phyloP scores from a whole-genome alignment of 1,284 basidiomycete species.

The Gymnopus androsaceus region DNA sequence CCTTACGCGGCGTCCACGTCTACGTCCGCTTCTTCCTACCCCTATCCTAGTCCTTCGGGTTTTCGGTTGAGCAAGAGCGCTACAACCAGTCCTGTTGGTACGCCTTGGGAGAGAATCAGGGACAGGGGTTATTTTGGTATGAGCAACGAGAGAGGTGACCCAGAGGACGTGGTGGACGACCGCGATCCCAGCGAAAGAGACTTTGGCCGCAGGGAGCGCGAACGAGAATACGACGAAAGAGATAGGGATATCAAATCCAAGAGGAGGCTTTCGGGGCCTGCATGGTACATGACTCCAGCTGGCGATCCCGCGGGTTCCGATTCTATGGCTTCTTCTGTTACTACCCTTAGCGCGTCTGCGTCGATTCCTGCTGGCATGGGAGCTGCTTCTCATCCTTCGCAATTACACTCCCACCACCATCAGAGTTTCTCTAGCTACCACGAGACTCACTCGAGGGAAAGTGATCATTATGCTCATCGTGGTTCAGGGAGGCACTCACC shows the following conservation, averaged over 20 bases:
- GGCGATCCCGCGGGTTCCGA: neutral
- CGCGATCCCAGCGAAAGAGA: conserved; percentile 4
- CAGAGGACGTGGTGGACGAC: conserved; percentile 6
- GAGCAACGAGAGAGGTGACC: conserved; percentile 38
- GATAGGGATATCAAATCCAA: conserved; percentile 25
- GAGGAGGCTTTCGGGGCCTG: conserved; percentile 53
- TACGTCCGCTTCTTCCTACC: neutral
- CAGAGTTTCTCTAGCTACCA: conserved; percentile 6
- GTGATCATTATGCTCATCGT: conserved; percentile 44
- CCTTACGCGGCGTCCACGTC: neutral
- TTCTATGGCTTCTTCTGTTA: conserved; percentile 28
- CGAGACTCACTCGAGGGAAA: conserved; percentile 25
- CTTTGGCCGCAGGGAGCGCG: neutral
- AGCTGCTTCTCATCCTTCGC: conserved; percentile 11
- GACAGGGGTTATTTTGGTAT: conserved; percentile 46
- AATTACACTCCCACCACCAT: conserved; percentile 1
- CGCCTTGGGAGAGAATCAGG: conserved; percentile 37
- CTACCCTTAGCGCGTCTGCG: conserved; percentile 39
- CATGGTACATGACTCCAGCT: conserved; percentile 48
- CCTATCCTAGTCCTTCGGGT: neutral
- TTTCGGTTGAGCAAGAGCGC: conserved; percentile 61
- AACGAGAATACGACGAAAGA: conserved; percentile 16
- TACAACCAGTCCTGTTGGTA: conserved; percentile 67
- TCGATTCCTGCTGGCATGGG: conserved; percentile 9
- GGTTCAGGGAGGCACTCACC: conserved; percentile 63